Evolutionary conservation across 164 flowering plant species (phyloP).

Genomic region (Chimonanthus salicifolius): DNA sequence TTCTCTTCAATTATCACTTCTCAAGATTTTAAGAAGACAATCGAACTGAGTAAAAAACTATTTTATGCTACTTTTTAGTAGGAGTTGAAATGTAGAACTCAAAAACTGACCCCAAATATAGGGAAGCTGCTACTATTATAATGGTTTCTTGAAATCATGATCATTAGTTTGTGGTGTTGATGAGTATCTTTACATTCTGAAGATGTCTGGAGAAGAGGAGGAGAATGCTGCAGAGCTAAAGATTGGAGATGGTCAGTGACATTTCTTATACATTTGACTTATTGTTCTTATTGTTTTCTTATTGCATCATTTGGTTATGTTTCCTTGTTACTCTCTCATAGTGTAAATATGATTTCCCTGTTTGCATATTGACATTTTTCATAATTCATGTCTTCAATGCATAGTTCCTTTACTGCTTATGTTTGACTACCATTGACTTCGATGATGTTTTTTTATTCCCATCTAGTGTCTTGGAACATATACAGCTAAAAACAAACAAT

Average conservation of each 20-base stretch:
- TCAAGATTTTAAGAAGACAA: too few species aligned
- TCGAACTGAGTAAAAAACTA: too few species aligned
- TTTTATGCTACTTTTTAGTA: too few species aligned
- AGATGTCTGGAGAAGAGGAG: constrained; percentile 94
- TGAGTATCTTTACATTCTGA: neutral
- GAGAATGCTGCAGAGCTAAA: constrained; percentile 98
- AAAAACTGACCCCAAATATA: too few species aligned
- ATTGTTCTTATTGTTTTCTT: too few species aligned
- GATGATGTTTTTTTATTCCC: neutral
- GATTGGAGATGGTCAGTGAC: constrained; percentile 70
- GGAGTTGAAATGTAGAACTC: too few species aligned
- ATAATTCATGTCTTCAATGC: neutral
- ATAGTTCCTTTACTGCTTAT: neutral
- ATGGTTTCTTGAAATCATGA: neutral
- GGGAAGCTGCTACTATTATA: too few species aligned
- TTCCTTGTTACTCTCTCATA: neutral
- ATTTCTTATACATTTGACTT: neutral
- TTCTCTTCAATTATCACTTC: too few species aligned
- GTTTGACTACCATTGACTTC: neutral
- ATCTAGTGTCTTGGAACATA: neutral
- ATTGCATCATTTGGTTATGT: neutral
- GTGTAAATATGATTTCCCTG: neutral
- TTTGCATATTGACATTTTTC: neutral
- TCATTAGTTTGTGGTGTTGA: neutral
- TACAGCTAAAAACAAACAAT: neutral